Conservation (phyloP, 352 stramenopile genomes). For the Pythium biforme region DNA sequence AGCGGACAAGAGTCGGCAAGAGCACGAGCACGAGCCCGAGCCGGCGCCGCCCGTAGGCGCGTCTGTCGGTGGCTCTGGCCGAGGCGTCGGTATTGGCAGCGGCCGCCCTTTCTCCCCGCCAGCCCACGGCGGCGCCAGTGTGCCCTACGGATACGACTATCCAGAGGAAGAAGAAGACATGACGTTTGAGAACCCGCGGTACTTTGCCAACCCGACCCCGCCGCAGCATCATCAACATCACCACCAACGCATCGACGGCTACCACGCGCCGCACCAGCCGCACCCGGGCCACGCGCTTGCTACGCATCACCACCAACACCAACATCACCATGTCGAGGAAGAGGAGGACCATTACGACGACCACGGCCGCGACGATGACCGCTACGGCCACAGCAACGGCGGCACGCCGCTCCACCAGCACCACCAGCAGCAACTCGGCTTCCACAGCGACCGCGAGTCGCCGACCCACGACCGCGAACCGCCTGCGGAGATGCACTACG, state of each 20-base stretch:
- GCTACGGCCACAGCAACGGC: neutral
- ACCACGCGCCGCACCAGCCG: neutral
- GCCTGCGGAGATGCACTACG: constrained; percentile 14
- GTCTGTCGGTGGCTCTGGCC: neutral
- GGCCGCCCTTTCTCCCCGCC: neutral
- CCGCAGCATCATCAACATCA: neutral
- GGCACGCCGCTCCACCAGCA: constrained; percentile 1
- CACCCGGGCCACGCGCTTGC: neutral
- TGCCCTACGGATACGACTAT: constrained; percentile 22
- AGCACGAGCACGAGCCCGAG: constrained; percentile 36
- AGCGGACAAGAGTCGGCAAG: constrained; percentile 38
- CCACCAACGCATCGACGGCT: neutral
- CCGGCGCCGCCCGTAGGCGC: neutral
- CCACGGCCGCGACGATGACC: neutral
- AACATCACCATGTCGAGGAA: neutral
- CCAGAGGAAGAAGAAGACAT: constrained; percentile 36
- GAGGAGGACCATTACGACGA: neutral
- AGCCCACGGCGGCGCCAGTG: neutral
- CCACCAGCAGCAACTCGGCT: constrained; percentile 1
- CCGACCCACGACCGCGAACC: constrained; percentile 7
- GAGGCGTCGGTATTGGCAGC: neutral
- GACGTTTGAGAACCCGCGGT: constrained; percentile 31
- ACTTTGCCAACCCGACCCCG: constrained; percentile 18
- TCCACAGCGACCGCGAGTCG: constrained; percentile 2
- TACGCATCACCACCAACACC: neutral